Base-by-base conservation (phyloP, 2,329 filamentous ascomycete genomes). In the Rhynchosporium graminicola region DNA sequence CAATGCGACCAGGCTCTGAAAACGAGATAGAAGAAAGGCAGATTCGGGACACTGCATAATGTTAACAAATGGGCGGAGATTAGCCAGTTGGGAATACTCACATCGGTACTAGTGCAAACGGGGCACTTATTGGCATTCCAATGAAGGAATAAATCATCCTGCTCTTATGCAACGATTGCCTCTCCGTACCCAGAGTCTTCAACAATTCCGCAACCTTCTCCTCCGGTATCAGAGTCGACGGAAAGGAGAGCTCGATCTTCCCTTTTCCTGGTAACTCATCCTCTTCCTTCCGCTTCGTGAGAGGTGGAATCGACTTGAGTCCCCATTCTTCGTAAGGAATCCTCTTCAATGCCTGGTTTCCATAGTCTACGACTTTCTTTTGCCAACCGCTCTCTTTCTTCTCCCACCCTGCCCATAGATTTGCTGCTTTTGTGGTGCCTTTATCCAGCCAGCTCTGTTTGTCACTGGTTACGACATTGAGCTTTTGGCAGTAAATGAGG, bases 311-410 rank as follows among this genome's bases (percentile, higher is more conserved):
- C 42, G 92, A 96, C 79, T 98, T 98, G 69, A 99, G 82, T 0
- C 91, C 92, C 95, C 95, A 99, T 87, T 99, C 95, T 77, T 98
- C 91, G 75, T 91, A 97, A 2, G 95, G 91, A 71, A 99, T 96
- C 66, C 91, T 86, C 70, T 91, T 87, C 65, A 99, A 85, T 15
- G 91, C 86, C 55, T 86, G 80, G 77, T 99, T 97, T 61, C 95
- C 95, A 76, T 94, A 96, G 63, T 84, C 82, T 58, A 95, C 94
- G 26, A 97, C 82, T 70, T 86, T 86, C 74, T 89, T 92, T 80
- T 97, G 92, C 95, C 95, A 98, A 59, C 91, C 90, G 50, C 81
- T 82, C 20, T 93, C 87, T 68, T 88, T 89, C 75, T 89, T 87
- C 77, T 98, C 95, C 93, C 94, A 98, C 63, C 81, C 79, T 3